Conservation (phyloP, 495 filamentous ascomycete species). For the Haplographium delicatum region DNA sequence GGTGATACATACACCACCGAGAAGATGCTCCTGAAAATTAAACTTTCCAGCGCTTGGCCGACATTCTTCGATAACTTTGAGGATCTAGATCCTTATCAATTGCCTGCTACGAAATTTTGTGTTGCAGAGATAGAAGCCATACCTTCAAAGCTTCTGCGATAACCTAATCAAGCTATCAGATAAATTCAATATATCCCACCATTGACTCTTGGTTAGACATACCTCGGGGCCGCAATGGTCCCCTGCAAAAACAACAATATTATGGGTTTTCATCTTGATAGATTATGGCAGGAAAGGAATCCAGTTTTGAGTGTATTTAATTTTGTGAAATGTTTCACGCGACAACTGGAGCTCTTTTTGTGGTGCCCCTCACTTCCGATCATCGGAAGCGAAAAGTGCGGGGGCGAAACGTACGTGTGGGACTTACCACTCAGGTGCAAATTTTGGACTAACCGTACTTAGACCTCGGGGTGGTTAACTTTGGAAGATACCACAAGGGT, state of each 20-base stretch:
- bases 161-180: conserved; percentile 30
- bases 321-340: conserved; percentile 1
- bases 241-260: conserved; percentile 70
- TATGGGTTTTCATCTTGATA: conserved; percentile 44
- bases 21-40: conserved; percentile 85
- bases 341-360: conserved; percentile 8
- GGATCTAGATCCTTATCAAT: conserved; percentile 45
- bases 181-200: background rate
- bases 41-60: conserved; percentile 66
- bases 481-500: no score
- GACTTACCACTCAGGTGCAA: no score
- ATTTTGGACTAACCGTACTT: no score
- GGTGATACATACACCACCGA: conserved; percentile 78
- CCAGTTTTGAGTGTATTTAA: background rate
- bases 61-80: conserved; percentile 67
- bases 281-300: background rate
- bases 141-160: conserved; percentile 81
- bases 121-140: background rate
- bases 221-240: conserved; percentile 97
- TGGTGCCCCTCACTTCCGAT: conserved; percentile 17
- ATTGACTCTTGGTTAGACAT: conserved; percentile 8
- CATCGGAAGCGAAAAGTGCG: no score
- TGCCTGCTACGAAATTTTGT: background rate
- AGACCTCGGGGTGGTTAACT: no score
- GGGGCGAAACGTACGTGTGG: no score